Evolutionary conservation across 2,329 filamentous ascomycete genomes (phyloP).

Genomic region (Paradendryphiella salina): DNA sequence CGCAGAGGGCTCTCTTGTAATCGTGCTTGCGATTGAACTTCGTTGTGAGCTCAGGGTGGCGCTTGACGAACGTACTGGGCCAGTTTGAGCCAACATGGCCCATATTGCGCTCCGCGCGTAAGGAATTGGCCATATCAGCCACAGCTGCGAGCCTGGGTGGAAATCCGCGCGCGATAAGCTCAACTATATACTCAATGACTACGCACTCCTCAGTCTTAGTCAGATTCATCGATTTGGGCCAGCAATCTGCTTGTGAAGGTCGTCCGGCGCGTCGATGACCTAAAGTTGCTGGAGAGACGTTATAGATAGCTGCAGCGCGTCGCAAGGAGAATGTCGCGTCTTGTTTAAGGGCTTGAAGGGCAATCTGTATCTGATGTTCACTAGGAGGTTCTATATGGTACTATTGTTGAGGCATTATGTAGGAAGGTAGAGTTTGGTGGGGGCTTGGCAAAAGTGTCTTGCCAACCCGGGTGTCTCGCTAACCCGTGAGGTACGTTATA

Average conservation of each 20-base stretch:
- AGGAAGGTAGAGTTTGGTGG: too few species aligned
- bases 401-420: too few species aligned
- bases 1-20: too few species aligned
- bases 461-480: too few species aligned
- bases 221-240: neutral
- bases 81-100: neutral
- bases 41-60: slow-evolving; percentile 12
- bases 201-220: neutral
- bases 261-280: neutral
- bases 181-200: neutral
- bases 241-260: neutral
- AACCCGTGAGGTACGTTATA: too few species aligned
- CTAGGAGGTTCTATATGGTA: too few species aligned
- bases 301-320: neutral
- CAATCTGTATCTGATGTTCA: too few species aligned
- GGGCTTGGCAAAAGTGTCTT: too few species aligned
- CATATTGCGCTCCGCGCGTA: neutral
- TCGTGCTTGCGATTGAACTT: too few species aligned
- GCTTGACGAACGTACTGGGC: neutral
- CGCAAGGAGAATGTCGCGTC: too few species aligned
- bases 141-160: neutral
- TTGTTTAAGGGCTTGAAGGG: too few species aligned
- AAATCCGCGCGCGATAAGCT: neutral
- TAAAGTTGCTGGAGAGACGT: neutral
- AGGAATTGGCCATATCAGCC: neutral